Base-by-base conservation (phyloP, 805 yeast genomes). In the Cyberlindnera bimundalis region DNA sequence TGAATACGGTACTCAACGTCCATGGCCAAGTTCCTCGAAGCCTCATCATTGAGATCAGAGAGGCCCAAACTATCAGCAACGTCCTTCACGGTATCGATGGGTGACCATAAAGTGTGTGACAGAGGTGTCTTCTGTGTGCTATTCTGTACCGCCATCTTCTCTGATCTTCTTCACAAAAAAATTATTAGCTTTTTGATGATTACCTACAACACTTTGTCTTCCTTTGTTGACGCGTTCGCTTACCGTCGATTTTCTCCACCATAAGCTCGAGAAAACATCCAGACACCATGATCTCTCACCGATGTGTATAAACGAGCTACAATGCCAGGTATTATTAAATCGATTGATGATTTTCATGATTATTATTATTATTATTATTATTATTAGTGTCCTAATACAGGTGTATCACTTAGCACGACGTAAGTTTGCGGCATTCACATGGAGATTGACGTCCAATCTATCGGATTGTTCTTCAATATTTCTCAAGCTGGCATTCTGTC, bases 1-100 rank as follows among this genome's bases (percentile, higher is more conserved):
- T 91, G 91, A 50, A 93, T 86, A 47, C 99, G 76, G 61, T 95
- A 93, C 66, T 93, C 99, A n/a, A 93, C 95, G 60, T 93, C 99
- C 99, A 93, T 93, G 6, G 99, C 98, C 46, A 93, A 68, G 47
- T 93, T 87, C 58, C 88, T 86, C 35, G 96, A 84, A 2, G 91
- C 96, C 45, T 95, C 99, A 39, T 91, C 98, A 24, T 87, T 85
- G 35, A 93, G 68, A 42, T 68, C 78, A 3, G 72, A 63, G 27
- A 93, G 72, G 2, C 99, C 99, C 10, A 93, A 68, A 3, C 88
- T 76, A 59, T 93, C 99, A 0, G 97, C 96, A 13, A 87, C 96
- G 68, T 93, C 99, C 56, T 82, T 84, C 21, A 95, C 96, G 0
- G 99, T 93, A 61, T 93, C 98, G 45, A 85, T 81, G 7, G 98